These are phyloP conservation scores for Trametes cinnabarina DNA, from an alignment of 768 basidiomycete species.

Conservation along the genomic window DNA sequence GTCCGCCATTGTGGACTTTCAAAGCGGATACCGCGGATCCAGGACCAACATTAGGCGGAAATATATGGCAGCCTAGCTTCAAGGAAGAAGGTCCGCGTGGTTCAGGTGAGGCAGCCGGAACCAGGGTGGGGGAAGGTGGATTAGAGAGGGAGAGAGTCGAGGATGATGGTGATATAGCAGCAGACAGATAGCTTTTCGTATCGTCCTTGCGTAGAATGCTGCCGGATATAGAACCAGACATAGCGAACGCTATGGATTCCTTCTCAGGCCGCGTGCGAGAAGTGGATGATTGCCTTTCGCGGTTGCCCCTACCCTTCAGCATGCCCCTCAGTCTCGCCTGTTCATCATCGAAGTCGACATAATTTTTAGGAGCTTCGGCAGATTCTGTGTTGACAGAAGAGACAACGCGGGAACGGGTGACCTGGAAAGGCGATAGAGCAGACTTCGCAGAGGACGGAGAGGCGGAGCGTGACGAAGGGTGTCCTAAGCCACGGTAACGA, in stretches of 20 bases:
- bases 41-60: conserved; percentile 45
- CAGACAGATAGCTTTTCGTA: conserved; percentile 6
- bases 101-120: conserved; percentile 29
- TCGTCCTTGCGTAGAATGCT: conserved; percentile 11
- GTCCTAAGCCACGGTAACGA: conserved; percentile 14
- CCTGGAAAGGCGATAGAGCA: conserved; percentile 43
- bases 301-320: conserved; percentile 53
- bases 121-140: conserved; percentile 28
- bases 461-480: conserved; percentile 26
- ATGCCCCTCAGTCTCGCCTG: conserved; percentile 72
- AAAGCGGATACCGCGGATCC: conserved; percentile 47
- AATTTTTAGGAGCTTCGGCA: conserved; percentile 75
- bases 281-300: conserved; percentile 23
- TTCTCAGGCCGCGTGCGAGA: conserved; percentile 8
- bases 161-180: conserved; percentile 19
- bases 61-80: conserved; percentile 34
- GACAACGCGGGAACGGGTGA: conserved; percentile 62
- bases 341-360: conserved; percentile 82
- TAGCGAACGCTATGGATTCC: neutral
- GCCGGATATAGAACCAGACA: neutral
- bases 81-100: conserved; percentile 18
- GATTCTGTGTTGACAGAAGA: conserved; percentile 70
- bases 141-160: conserved; percentile 22
- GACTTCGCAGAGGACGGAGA: conserved; percentile 39
- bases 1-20: conserved; percentile 40